Percentiles rank a stretch among this genome's conserved stretches.
Evolutionary conservation across 2,329 filamentous ascomycete species (phyloP).

Genomic region (Fusarium palustre): DNA sequence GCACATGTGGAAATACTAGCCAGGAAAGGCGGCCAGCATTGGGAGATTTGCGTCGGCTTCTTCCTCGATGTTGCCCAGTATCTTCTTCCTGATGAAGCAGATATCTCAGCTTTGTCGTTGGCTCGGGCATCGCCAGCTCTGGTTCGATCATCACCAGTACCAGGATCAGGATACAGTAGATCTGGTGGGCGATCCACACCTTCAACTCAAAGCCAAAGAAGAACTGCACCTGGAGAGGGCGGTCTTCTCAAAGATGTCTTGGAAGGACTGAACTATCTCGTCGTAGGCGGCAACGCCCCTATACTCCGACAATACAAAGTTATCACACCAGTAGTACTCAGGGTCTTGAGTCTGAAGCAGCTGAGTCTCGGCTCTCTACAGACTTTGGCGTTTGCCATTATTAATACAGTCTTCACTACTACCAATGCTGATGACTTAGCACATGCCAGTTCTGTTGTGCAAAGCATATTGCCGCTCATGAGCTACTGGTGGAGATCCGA

Average conservation of each 20-base stretch:
- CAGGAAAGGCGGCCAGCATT: conserved; percentile 66
- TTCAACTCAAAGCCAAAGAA: conserved; percentile 50
- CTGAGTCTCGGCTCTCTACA: conserved; percentile 73
- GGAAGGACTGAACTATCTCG: conserved; percentile 73
- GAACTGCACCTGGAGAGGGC: conserved; percentile 46
- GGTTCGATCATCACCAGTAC: conserved; percentile 61
- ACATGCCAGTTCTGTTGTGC: conserved; percentile 70
- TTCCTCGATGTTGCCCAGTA: conserved; percentile 72
- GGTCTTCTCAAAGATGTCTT: conserved; percentile 58
- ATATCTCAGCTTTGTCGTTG: conserved; percentile 50
- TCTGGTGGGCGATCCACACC: conserved; percentile 48
- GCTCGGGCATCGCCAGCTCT: conserved; percentile 61
- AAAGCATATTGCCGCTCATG: conserved; percentile 76
- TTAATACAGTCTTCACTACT: conserved; percentile 77
- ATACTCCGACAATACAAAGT: conserved; percentile 66
- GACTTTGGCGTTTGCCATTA: conserved; percentile 77
- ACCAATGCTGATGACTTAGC: conserved; percentile 75
- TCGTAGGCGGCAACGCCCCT: conserved; percentile 75
- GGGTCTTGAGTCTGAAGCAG: conserved; percentile 70
- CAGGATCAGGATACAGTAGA: conserved; percentile 48
- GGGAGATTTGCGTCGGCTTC: conserved; percentile 78
- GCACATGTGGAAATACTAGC: conserved; percentile 85
- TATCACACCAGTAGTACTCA: conserved; percentile 67
- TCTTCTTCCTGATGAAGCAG: conserved; percentile 56
- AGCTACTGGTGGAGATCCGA: conserved; percentile 83